Evolutionary conservation across 2,329 filamentous ascomycete genomes (phyloP), one percentile per base, ranked within the genome.

Genomic region (Canariomyces notabilis): DNA sequence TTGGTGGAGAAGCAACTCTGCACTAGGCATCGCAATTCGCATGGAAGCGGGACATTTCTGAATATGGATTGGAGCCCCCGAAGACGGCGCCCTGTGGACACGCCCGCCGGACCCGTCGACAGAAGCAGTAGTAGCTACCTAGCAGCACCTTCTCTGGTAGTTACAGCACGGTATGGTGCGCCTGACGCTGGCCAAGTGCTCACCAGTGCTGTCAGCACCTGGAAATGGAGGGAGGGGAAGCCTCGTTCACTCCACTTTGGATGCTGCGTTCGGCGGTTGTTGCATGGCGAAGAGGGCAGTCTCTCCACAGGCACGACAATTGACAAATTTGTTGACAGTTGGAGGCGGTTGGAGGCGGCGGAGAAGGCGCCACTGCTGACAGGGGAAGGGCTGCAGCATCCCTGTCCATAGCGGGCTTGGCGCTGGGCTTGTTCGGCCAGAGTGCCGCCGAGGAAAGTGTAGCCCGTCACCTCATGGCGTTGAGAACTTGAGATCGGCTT

Each of bases 391-490:
- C 42, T 39, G 53, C 51, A 50, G 46, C 48, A 60, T 48, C 59
- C 59, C 54, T 57, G 51, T 48, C 51, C 36, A 53, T 56, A 57
- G 44, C 34, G 39, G 48, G 15, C 55, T 59, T 59, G 57, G 54
- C 53, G 35, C 32, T 46, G 43, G 34, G 21, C 46, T 54, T 37
- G 45, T 49, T 58, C 57, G 52, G 58, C 52, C 55, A 53, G 48
- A 59, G 53, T 58, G 52, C 49, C 59, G 52, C 59, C 58, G 60
- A 61, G 39, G 7, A 37, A 40, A 42, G 49, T 52, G 45, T 49
- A 18, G 39, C 12, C 38, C 53, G 55, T 50, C 51, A 45, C 52
- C 40, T 50, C 54, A 54, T 50, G 31, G 38, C 42, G 32, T 35
- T 37, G 50, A 43, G 43, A 42, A 49, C 49, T 47, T 51, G 51